phyloP scores from a whole-genome alignment of 176 grass and related monocot species.

The Cocos nucifera region DNA sequence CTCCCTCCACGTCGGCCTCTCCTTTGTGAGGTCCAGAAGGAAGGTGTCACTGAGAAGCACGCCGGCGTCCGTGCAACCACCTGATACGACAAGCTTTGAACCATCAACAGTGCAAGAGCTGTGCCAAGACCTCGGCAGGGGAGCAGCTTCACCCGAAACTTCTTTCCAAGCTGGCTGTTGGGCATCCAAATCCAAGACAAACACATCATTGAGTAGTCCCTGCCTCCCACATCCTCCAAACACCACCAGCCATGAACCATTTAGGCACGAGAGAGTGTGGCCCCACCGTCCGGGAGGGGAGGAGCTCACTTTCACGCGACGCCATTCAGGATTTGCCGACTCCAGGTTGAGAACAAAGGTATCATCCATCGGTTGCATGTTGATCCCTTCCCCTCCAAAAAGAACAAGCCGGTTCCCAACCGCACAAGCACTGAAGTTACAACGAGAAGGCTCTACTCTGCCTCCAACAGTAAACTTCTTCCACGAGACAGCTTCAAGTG shows the following conservation, averaged over 20 bases:
- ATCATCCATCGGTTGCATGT: constrained; percentile 97
- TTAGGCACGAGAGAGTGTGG: constrained; percentile 82
- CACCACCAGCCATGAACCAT: constrained; percentile 87
- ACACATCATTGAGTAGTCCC: constrained; percentile 84
- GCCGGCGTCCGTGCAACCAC: constrained; percentile 71
- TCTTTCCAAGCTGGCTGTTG: constrained; percentile 85
- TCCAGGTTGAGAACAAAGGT: constrained; percentile 96
- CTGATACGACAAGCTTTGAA: constrained; percentile 86
- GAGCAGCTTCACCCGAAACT: constrained; percentile 37
- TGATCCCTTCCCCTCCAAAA: constrained; percentile 85
- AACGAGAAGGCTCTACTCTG: constrained; percentile 84
- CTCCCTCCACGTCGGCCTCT: constrained; percentile 77
- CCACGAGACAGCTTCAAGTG: constrained; percentile 90
- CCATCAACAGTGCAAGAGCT: constrained; percentile 89
- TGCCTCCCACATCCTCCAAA: constrained; percentile 82
- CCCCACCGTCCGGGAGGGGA: constrained; percentile 91
- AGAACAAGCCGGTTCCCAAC: constrained; percentile 87
- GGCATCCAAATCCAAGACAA: constrained; percentile 82
- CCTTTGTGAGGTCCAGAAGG: constrained; percentile 73
- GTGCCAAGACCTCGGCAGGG: constrained; percentile 92
- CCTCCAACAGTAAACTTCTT: constrained; percentile 88
- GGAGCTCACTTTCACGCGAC: constrained; percentile 63
- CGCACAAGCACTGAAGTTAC: constrained; percentile 89
- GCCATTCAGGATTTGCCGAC: constrained; percentile 68
- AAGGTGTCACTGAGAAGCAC: constrained; percentile 85